These are phyloP conservation scores for Clitocybe nebularis DNA, from an alignment of 1,284 basidiomycete genomes.

Conservation along the genomic window DNA sequence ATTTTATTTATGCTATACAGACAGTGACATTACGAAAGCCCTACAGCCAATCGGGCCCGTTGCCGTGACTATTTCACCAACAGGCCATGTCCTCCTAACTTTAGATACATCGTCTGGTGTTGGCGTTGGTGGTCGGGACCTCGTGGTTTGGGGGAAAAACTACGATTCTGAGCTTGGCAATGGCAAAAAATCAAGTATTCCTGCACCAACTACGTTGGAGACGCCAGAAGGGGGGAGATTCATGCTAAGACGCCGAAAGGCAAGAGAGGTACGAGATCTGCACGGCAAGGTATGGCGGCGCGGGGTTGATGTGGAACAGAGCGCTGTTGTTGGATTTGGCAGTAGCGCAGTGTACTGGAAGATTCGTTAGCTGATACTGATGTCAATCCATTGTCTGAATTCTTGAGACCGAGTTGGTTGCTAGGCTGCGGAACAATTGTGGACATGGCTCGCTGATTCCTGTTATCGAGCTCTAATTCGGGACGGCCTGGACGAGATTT, in stretches of 20 bases:
- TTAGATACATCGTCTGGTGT: slow-evolving; percentile 57
- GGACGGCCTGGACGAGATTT: background rate
- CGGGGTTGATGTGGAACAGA: slow-evolving; percentile 68
- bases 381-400: too few relatives aligned
- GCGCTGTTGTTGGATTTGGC: slow-evolving; percentile 56
- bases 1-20: slow-evolving; percentile 34
- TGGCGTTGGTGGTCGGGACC: slow-evolving; percentile 49
- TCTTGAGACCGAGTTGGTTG: too few relatives aligned
- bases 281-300: slow-evolving; percentile 64
- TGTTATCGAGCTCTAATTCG: background rate
- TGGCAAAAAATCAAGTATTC: slow-evolving; percentile 73
- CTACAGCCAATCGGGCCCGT: slow-evolving; percentile 70
- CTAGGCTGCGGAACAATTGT: too few relatives aligned
- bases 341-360: slow-evolving; percentile 76
- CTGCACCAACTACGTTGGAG: slow-evolving; percentile 60
- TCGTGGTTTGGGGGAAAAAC: slow-evolving; percentile 69
- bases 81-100: slow-evolving; percentile 76
- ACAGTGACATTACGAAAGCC: slow-evolving; percentile 59
- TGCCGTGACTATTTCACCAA: slow-evolving; percentile 69
- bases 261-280: slow-evolving; percentile 63
- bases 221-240: slow-evolving; percentile 51
- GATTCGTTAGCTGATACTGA: slow-evolving; percentile 36
- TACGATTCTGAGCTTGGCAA: slow-evolving; percentile 82
- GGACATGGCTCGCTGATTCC: too few relatives aligned
- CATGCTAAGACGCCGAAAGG: slow-evolving; percentile 48